Base-by-base conservation (phyloP, 768 basidiomycete genomes). In the Pisolithus microcarpus region DNA sequence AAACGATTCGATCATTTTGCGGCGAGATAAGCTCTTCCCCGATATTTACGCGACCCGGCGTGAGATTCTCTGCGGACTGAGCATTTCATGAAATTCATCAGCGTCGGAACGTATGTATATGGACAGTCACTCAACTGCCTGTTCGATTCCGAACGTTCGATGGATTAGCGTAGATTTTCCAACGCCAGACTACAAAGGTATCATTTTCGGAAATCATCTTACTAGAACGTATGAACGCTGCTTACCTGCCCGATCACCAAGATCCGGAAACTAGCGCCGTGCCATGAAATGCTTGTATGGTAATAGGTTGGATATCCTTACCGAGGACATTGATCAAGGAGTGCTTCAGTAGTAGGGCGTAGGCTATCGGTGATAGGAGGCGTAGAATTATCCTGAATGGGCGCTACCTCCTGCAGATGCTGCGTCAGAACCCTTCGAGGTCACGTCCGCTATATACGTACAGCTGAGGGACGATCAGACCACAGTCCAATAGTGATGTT, bases 21-120 rank as follows among this genome's bases (percentile, higher is more conserved):
- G 4, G 28, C 18, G 57, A 59, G 13, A 42, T 50, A n/a, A 58
- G 47, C 31, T 51, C 57, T 7, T 15, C 9, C 16, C 55, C 42
- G 15, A 58, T 58, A 30, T 54, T 31, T 2, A 44, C 57, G 15
- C 55, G 9, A 10, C 57, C 57, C 19, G 26, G 52, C 18, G 2
- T 45, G 11, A 19, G 11, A 2, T 44, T 7, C 13, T 5, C 23
- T 5, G 43, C 23, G 13, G 16, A 26, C 43, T 44, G 26, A 30
- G n/a, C n/a, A 24, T 23, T n/a, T 28, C 16, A n/a, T 44, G 16
- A 44, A 18, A 5, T 23, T 28, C 16, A n/a, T 44, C 21, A 44
- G 9, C 15, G 9, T 5, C 30, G 21, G 16, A n/a, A 30, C 24
- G 26, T n/a, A 15, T 7, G 18, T 28, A 7, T n/a, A n/a, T n/a